These are phyloP conservation scores for Pseudopithomyces maydicus DNA, from an alignment of 2,329 filamentous ascomycete species.

Conservation along the genomic window DNA sequence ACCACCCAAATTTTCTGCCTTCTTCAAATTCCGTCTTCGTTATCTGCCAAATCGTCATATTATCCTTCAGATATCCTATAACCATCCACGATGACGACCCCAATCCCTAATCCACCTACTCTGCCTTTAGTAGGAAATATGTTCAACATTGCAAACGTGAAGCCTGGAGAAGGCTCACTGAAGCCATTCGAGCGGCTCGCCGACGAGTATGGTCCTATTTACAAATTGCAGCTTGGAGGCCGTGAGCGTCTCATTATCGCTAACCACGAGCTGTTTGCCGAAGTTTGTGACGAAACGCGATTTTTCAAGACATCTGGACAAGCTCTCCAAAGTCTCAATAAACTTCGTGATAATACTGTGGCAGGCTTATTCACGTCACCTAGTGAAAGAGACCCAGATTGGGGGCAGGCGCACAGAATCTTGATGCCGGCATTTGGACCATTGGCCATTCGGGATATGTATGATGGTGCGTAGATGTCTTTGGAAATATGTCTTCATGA, in stretches of 20 bases:
- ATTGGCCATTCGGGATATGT: conserved; percentile 68
- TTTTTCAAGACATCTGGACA: conserved; percentile 8
- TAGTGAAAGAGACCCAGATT: conserved; percentile 12
- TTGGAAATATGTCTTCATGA: conserved; percentile 59
- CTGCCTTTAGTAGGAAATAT: conserved; percentile 41
- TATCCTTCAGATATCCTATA: conserved; percentile 45
- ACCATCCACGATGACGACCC: conserved; percentile 1
- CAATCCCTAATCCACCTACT: conserved; percentile 23
- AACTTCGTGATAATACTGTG: background rate
- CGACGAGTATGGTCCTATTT: conserved; percentile 15
- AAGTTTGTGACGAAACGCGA: conserved; percentile 18
- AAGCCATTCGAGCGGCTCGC: conserved; percentile 10
- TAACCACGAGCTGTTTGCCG: conserved; percentile 12
- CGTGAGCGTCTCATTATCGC: background rate
- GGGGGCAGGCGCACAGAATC: conserved; percentile 53
- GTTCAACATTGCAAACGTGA: conserved; percentile 21
- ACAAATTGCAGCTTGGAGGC: conserved; percentile 1
- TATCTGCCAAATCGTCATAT: conserved; percentile 32
- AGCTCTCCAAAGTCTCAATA: background rate
- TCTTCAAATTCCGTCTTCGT: background rate
- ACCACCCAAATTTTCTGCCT: background rate
- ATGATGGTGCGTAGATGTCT: conserved; percentile 59
- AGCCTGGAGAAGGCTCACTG: conserved; percentile 12
- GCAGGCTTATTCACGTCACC: conserved; percentile 20
- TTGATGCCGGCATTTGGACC: conserved; percentile 72